Evolutionary conservation across 805 yeast species (phyloP), one percentile per base, ranked within the genome.

Genomic region (Saccharomyces jurei): DNA sequence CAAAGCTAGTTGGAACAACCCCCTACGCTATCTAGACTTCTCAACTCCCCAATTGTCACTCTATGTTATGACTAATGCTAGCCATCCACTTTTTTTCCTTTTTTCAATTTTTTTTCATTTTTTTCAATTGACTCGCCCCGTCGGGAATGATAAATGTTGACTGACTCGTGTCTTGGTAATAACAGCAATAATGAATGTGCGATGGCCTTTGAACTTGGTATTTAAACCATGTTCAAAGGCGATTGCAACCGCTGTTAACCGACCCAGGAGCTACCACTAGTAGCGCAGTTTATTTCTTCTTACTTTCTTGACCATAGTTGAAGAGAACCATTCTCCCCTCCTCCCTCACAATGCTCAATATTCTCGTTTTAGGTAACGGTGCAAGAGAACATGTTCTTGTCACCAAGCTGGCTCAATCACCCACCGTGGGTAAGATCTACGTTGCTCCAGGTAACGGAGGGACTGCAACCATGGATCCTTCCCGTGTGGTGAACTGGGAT

Each of bases 381-480:
- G 99, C 99, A 62, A 90, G 99, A 77, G 99, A 94, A 74, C 97
- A 94, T 71, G 98, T 98, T 52, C 79, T 94, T 57, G 87, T 89
- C 14, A 91, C 97, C 97, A 88, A 86, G 67, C 79, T 94, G 59
- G 74, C 86, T 30, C 92, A 90, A 72, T 89, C 97, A 36, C 73
- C 81, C 41, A 71, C 80, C 48, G 96, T 90, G 36, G 73, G 74
- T 57, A 78, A 81, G 56, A 84, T 95, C 61, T 95, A 69, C 65
- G 96, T 92, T 54, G 96, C 98, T 28, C 98, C 98, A 58, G 98
- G 98, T 52, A 92, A 94, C 68, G 99, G 98, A 54, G 98, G 98
- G 51, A 91, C 96, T 31, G 78, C 81, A 32, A 63, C 77, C 44
- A 60, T 66, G 22, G 68, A 71, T 47, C 64, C 70, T 30, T 87